These are phyloP conservation scores for Chamaecyparis obtusa DNA, from an alignment of 75 land plant genomes.

Conservation along the genomic window DNA sequence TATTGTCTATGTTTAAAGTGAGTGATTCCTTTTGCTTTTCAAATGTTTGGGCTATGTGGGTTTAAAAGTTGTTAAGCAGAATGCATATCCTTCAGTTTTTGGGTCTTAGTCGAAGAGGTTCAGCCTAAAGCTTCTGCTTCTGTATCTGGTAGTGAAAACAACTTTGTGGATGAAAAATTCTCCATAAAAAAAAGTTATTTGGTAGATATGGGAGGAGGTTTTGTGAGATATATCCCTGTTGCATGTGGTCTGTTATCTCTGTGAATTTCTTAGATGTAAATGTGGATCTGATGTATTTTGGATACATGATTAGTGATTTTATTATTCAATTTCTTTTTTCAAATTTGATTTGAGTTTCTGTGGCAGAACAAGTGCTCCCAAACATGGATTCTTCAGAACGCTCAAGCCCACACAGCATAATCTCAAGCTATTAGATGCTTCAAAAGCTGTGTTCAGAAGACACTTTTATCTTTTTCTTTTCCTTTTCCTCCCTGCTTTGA, in stretches of 20 bases:
- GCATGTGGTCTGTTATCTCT: not conserved
- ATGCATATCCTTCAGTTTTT: too few species aligned
- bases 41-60: not conserved
- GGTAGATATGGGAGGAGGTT: not conserved
- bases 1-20: not conserved
- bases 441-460: not conserved
- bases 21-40: not conserved
- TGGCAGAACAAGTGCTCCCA: not conserved
- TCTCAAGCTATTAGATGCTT: not conserved
- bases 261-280: not conserved
- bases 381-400: not conserved
- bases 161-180: too few species aligned
- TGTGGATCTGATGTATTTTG: not conserved
- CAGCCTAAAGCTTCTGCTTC: too few species aligned
- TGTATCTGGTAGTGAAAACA: too few species aligned
- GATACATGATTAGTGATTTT: not conserved
- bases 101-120: too few species aligned
- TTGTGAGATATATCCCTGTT: not conserved
- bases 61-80: not conserved
- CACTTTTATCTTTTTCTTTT: not conserved
- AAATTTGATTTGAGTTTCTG: not conserved
- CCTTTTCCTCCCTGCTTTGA: not conserved
- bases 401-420: not conserved
- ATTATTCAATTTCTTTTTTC: not conserved
- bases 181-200: too few species aligned